A percentile compares a stretch with the other conserved stretches of the same genome.
Evolutionary conservation across 2,329 filamentous ascomycete genomes (phyloP).

Genomic region (Aspergillus thermomutatus): DNA sequence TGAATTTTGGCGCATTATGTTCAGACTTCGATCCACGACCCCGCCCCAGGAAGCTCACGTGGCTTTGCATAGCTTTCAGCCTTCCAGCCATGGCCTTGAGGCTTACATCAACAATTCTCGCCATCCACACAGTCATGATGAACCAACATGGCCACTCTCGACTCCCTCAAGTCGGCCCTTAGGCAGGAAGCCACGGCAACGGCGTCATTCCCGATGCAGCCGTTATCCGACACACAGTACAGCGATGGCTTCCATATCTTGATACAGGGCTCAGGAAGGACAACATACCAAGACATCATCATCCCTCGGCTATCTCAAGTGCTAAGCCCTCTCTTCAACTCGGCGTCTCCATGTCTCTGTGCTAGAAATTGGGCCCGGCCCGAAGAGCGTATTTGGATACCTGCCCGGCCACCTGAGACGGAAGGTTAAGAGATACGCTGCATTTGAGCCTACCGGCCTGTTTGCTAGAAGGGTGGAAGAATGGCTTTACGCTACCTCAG

Average conservation of each 20-base stretch:
- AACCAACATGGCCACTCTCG: background rate
- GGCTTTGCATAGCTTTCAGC: background rate
- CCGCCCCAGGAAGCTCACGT: no score
- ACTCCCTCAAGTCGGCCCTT: slow-evolving; percentile 38
- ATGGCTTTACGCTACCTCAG: slow-evolving; percentile 35
- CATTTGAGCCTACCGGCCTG: slow-evolving; percentile 52
- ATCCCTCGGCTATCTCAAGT: slow-evolving; percentile 42
- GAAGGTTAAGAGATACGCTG: slow-evolving; percentile 51
- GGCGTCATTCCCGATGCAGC: background rate
- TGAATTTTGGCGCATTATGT: no score
- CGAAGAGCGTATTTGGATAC: slow-evolving; percentile 51
- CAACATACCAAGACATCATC: slow-evolving; percentile 53
- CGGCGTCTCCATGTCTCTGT: slow-evolving; percentile 47
- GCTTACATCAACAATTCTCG: background rate
- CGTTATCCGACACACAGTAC: slow-evolving; percentile 44
- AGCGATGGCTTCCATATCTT: slow-evolving; percentile 49
- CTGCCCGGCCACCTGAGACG: slow-evolving; percentile 42
- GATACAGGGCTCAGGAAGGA: slow-evolving; percentile 27
- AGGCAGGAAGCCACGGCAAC: background rate
- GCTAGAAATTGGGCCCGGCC: slow-evolving; percentile 60
- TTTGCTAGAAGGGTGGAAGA: slow-evolving; percentile 46
- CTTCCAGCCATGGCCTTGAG: no score
- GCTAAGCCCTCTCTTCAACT: slow-evolving; percentile 41
- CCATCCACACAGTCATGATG: background rate
- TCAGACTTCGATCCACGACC: no score